These are phyloP conservation scores for Zygotorulaspora danielsina DNA, from an alignment of 805 yeast species.

Conservation along the genomic window DNA sequence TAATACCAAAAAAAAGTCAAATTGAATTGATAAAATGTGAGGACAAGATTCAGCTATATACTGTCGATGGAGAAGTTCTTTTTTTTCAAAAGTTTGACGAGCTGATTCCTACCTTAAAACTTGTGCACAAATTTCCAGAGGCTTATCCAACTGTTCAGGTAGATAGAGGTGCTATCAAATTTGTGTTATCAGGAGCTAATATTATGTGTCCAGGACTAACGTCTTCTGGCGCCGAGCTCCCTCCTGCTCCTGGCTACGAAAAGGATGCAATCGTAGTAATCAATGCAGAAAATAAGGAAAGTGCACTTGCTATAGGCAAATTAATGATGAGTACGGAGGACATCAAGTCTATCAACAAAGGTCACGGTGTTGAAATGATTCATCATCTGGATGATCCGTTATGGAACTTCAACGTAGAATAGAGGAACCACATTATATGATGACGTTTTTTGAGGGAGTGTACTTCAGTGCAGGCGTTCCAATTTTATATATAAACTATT, in stretches of 20 bases:
- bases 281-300: conserved; percentile 89
- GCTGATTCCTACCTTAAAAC: conserved; percentile 66
- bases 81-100: conserved; percentile 79
- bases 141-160: conserved; percentile 85
- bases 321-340: conserved; percentile 85
- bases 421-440: too few species aligned
- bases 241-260: conserved; percentile 56
- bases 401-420: conserved; percentile 59
- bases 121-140: conserved; percentile 77
- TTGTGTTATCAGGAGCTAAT: conserved; percentile 92
- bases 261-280: conserved; percentile 72
- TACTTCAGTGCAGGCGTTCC: too few species aligned
- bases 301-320: conserved; percentile 87
- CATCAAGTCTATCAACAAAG: conserved; percentile 76
- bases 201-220: conserved; percentile 96
- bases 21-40: conserved; percentile 80
- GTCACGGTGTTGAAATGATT: conserved; percentile 79
- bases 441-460: too few species aligned
- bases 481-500: too few species aligned
- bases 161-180: conserved; percentile 94
- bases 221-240: conserved; percentile 75
- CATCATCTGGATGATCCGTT: conserved; percentile 88
- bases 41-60: conserved; percentile 76
- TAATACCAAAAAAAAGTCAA: conserved; percentile 86
- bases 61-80: conserved; percentile 67